phyloP scores from a whole-genome alignment of 2,329 filamentous ascomycete genomes.

The Cladosporium austrohemisphaericum region DNA sequence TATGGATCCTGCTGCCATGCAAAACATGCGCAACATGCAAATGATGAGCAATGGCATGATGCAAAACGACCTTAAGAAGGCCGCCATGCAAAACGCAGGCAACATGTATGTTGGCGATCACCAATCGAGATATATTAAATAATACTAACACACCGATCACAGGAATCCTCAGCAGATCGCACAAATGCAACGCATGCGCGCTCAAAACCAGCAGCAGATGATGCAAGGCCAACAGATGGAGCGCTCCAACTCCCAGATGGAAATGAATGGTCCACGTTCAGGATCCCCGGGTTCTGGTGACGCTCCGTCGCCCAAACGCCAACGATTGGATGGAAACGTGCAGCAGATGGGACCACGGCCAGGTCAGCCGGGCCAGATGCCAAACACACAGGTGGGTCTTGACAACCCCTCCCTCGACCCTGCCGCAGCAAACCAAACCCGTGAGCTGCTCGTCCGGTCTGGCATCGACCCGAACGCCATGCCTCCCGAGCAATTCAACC shows the following conservation, averaged over 20 bases:
- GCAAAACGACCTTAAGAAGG: conserved; percentile 39
- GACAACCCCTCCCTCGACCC: conserved; percentile 23
- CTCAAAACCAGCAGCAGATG: conserved; percentile 55
- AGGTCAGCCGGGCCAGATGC: conserved; percentile 30
- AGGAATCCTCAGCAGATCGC: conserved; percentile 29
- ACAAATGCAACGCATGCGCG: conserved; percentile 53
- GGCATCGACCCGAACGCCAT: conserved; percentile 73
- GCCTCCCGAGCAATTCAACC: conserved; percentile 71
- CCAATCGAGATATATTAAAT: no score
- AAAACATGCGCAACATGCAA: conserved; percentile 56
- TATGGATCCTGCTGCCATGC: conserved; percentile 52
- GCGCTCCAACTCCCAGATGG: conserved; percentile 80
- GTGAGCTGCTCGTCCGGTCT: conserved; percentile 53
- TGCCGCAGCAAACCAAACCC: conserved; percentile 22
- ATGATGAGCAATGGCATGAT: conserved; percentile 47
- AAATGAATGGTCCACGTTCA: conserved; percentile 73
- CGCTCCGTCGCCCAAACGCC: conserved; percentile 87
- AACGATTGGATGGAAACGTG: conserved; percentile 74
- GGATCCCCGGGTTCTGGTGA: conserved; percentile 79
- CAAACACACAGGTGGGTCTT: conserved; percentile 33
- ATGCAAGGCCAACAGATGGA: conserved; percentile 77
- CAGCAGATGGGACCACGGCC: conserved; percentile 59
- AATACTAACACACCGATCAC: background rate
- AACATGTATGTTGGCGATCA: conserved; percentile 23
- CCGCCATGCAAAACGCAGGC: conserved; percentile 22